Base-by-base conservation (phyloP, 352 stramenopile genomes). In the Globisporangium paddicum region DNA sequence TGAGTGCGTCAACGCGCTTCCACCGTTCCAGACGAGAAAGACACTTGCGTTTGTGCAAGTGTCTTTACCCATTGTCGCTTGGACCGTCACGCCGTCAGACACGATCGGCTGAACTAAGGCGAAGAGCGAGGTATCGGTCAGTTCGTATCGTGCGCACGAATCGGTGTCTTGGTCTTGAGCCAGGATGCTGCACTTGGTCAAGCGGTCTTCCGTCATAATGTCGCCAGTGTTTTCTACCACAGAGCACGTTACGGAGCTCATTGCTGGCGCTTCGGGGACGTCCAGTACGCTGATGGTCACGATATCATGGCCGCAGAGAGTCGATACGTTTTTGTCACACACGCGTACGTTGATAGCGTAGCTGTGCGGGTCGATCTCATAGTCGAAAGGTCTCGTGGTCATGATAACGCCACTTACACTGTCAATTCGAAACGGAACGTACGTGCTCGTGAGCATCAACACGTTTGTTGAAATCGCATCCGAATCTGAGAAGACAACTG, bases 101-200 rank as follows among this genome's bases (percentile, higher is more conserved):
- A 28, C 8, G 14, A 46, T 16, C 26, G 42, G 16, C 30, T 53
- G 40, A 3, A 52, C 19, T 3, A 60, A 19, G 18, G 30, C 26
- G 16, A 60, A 60, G 42, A 60, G 42, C n/a, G 42, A 52, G 21
- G 19, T 58, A 10, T 57, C 64, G 0, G 71, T 34, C 18, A 84
- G 71, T 45, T 68, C 42, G 49, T 84, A 88, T 28, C 62, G 73
- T n/a, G 66, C 71, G 26, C 75, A 88, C 2, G 75, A 81, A 26
- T 46, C 23, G 11, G 45, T 60, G 57, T 88, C 78, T 2, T 54
- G 69, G 58, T 88, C 78, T 8, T 0, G 60, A 8, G 75, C 75
- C 54, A 66, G 48, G 57, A 88, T 65, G 0, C 49, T 61, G 25
- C 78, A 88, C 19, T 34, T 21, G 18, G 65, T 37, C 30, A 65